Evolutionary conservation across 2,329 filamentous ascomycete genomes (phyloP), one percentile per base, ranked within the genome.

Genomic region (Colletotrichum sp.): DNA sequence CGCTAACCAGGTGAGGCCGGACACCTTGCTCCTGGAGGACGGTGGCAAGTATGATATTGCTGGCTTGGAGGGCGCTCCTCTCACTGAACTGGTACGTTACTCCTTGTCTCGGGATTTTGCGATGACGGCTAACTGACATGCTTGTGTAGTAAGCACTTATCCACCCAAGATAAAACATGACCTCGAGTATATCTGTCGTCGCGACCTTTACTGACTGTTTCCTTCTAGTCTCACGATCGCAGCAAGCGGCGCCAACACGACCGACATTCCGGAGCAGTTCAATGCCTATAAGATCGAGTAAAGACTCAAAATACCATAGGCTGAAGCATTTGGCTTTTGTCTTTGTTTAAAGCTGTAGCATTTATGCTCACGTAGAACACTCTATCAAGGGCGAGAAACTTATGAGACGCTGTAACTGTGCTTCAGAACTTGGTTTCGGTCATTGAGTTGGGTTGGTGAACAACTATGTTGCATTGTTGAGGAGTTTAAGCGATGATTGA

Each of bases 391-490:
- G 4, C 11, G 15, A 7, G 11, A 9, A 13, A 11, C 2, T 4
- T 13, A 49, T 6, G 11, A 49, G 12, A 49, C n/a, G 44, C 44
- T 13, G 3, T 8, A 22, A n/a, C 11, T 4, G 3, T 2, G 39
- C 19, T 19, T 44, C 5, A n/a, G 19, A 44, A 11, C 1, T n/a
- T 44, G 6, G 44, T 13, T 22, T 49, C 44, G 5, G n/a, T 13
- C 44, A 49, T 5, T n/a, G 0, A 13, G 9, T 13, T 22, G 44
- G 44, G 11, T 49, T 22, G 44, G 9, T 49, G n/a, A 4, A 49
- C 6, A 22, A 13, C 0, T 12, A 22, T 4, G 19, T 2, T n/a
- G 44, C n/a, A 2, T 22, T 13, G 6, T 49, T 1, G 9, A 49
- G n/a, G 6, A n/a, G n/a, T 3, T 22, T 1, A 12, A 22, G n/a